phyloP scores from a whole-genome alignment of 2,329 filamentous ascomycete genomes.

The Neophaeococcomyces mojaviensis region DNA sequence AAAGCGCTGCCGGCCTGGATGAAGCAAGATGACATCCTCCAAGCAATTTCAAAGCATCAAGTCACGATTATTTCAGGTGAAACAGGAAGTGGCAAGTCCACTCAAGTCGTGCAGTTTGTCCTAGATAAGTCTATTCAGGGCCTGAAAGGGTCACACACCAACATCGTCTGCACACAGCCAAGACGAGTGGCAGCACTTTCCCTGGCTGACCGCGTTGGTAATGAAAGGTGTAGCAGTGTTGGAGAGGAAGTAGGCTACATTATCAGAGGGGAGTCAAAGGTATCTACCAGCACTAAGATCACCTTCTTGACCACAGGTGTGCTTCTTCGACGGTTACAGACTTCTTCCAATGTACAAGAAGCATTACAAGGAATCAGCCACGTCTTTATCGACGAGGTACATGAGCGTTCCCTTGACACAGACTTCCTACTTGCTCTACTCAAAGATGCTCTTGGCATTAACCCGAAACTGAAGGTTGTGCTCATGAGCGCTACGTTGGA shows the following conservation, averaged over 20 bases:
- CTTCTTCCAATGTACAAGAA: slow-evolving; percentile 43
- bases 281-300: slow-evolving; percentile 70
- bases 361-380: slow-evolving; percentile 87
- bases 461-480: slow-evolving; percentile 77
- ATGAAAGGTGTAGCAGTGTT: slow-evolving; percentile 74
- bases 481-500: slow-evolving; percentile 96
- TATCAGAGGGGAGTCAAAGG: slow-evolving; percentile 82
- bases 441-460: slow-evolving; percentile 66
- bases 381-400: slow-evolving; percentile 91
- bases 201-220: slow-evolving; percentile 86
- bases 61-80: slow-evolving; percentile 96
- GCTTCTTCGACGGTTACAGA: slow-evolving; percentile 75
- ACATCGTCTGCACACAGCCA: slow-evolving; percentile 93
- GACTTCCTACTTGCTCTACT: slow-evolving; percentile 87
- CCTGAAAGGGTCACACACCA: slow-evolving; percentile 67
- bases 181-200: slow-evolving; percentile 89
- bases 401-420: slow-evolving; percentile 89
- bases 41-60: slow-evolving; percentile 67
- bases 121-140: slow-evolving; percentile 79
- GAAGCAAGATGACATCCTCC: slow-evolving; percentile 67
- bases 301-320: slow-evolving; percentile 96
- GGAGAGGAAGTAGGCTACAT: slow-evolving; percentile 86
- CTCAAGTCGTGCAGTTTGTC: slow-evolving; percentile 92
- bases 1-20: slow-evolving; percentile 80
- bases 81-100: slow-evolving; percentile 94